These are phyloP conservation scores for Perkinsus olseni DNA, from an alignment of 169 alveolate genomes.

Conservation along the genomic window DNA sequence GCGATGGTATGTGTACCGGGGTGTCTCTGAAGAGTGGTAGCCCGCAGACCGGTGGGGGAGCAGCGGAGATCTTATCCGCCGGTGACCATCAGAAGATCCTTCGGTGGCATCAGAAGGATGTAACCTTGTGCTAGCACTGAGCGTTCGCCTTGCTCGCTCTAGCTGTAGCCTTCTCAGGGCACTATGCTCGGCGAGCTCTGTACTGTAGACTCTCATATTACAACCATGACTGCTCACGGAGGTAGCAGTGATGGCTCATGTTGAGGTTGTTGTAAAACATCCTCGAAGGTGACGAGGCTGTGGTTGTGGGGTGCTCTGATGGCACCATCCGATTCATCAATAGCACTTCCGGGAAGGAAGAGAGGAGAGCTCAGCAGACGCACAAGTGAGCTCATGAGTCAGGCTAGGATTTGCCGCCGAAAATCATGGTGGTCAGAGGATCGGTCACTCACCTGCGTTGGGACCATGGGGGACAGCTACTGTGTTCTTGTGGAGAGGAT, in stretches of 20 bases:
- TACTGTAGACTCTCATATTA: neutral
- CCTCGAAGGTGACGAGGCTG: neutral
- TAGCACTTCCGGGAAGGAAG: neutral
- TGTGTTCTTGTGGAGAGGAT: slow-evolving; percentile 73
- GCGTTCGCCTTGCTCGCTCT: no score
- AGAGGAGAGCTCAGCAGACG: neutral
- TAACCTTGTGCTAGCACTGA: neutral
- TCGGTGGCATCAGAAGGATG: neutral
- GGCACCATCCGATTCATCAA: neutral
- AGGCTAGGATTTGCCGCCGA: neutral
- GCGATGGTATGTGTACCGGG: neutral
- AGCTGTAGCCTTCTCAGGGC: neutral
- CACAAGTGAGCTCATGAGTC: neutral
- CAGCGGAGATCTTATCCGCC: neutral
- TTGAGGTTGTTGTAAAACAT: neutral
- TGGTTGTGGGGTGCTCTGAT: neutral
- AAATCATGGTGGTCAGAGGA: slow-evolving; percentile 10
- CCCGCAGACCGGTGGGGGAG: neutral
- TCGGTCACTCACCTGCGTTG: slow-evolving; percentile 57
- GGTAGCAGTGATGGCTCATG: neutral
- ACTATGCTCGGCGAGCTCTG: neutral
- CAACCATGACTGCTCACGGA: neutral
- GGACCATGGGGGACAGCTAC: slow-evolving; percentile 65
- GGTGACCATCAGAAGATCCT: neutral
- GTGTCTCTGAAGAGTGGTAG: neutral